Evolutionary conservation across 2,329 filamentous ascomycete species (phyloP).

Genomic region (Rhinocladiella similis): DNA sequence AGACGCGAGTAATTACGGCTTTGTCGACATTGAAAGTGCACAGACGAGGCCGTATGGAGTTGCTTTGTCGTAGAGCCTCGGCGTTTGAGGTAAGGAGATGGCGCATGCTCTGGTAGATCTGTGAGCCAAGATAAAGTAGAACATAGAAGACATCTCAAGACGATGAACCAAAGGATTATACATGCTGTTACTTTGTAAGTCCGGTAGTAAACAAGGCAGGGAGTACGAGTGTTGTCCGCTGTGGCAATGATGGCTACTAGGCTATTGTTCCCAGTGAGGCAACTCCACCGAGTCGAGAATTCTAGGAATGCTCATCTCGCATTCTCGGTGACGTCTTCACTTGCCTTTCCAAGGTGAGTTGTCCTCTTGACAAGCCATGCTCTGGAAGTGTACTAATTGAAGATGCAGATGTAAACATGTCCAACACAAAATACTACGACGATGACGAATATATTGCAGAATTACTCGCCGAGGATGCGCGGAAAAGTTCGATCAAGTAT

Average conservation of each 20-base stretch:
- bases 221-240: no score
- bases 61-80: background rate
- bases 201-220: no score
- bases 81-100: background rate
- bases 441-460: conserved; percentile 75
- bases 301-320: no score
- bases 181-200: no score
- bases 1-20: conserved; percentile 46
- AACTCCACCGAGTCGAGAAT: no score
- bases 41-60: conserved; percentile 1
- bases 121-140: background rate
- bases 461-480: conserved; percentile 78
- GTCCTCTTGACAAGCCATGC: background rate
- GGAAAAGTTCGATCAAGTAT: conserved; percentile 70
- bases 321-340: no score
- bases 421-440: conserved; percentile 28
- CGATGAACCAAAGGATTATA: no score
- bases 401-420: background rate
- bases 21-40: conserved; percentile 38
- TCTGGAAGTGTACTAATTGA: background rate
- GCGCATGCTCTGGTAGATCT: background rate
- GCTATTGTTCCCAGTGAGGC: no score
- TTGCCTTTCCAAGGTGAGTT: background rate
- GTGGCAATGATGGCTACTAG: no score
- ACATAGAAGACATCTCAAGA: background rate